These are phyloP conservation scores for Pleurotus tuoliensis DNA, from an alignment of 768 basidiomycete genomes.

Conservation along the genomic window DNA sequence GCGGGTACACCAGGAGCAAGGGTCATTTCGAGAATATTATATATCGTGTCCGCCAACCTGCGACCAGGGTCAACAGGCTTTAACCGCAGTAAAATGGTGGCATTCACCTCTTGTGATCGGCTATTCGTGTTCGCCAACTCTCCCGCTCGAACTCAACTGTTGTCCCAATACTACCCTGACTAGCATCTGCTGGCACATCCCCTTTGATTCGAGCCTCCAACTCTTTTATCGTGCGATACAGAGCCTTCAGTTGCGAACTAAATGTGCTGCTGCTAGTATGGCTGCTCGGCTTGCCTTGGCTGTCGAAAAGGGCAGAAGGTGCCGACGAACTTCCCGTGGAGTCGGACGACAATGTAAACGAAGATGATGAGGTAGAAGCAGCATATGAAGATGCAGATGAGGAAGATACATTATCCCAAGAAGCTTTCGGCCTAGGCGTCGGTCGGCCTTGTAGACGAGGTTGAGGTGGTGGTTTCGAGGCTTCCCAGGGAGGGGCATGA, in stretches of 20 bases:
- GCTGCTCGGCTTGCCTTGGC: conserved; percentile 34
- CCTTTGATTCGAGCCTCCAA: conserved; percentile 73
- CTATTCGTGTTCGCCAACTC: conserved; percentile 68
- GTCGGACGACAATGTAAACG: conserved; percentile 66
- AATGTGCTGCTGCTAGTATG: conserved; percentile 59
- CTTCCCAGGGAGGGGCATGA: conserved; percentile 29
- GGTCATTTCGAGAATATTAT: conserved; percentile 81
- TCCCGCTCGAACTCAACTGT: conserved; percentile 66
- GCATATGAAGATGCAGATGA: conserved; percentile 76
- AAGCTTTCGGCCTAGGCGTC: conserved; percentile 52
- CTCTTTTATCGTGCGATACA: conserved; percentile 79
- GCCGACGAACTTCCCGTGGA: conserved; percentile 75
- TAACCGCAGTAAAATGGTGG: conserved; percentile 6
- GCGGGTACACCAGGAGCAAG: conserved; percentile 85
- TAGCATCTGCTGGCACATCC: conserved; percentile 52
- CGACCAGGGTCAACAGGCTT: background rate
- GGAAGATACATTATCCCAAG: conserved; percentile 68
- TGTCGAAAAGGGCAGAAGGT: conserved; percentile 67
- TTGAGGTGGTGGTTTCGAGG: conserved; percentile 10
- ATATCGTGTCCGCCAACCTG: conserved; percentile 88
- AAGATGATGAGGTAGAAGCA: conserved; percentile 61
- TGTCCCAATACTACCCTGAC: conserved; percentile 39
- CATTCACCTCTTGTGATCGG: conserved; percentile 83
- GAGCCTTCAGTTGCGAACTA: conserved; percentile 69
- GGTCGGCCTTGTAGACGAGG: conserved; percentile 47